Base-by-base conservation (phyloP, 345 rosid species). In the Brassica nigra region DNA sequence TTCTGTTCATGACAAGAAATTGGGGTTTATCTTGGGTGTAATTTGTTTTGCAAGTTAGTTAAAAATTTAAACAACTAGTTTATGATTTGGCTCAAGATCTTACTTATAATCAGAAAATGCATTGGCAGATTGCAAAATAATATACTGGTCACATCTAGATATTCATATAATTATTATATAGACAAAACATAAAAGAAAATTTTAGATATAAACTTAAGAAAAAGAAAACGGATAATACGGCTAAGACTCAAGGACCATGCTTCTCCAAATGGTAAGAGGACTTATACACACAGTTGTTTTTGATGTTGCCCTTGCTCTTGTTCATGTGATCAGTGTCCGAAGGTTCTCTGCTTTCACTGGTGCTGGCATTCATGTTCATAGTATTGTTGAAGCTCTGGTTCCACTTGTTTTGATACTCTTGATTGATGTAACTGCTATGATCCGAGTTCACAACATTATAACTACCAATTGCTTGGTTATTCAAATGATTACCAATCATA, bases 291-390 rank as follows among this genome's bases (percentile, higher is more conserved):
- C 34, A 30, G 0, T 36, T 74, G 27, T 62, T 68, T 31, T 0
- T 62, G 64, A 36, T 62, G 23, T 16, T 9, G n/a, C 62, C 49
- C 6, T 37, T 65, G 59, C 34, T 23, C 6, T 9, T 59, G 27
- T 33, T 68, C 77, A 57, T 57, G 28, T 72, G 44, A 68, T 20
- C 16, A 55, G 29, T 16, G 8, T 3, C 23, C 44, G 20, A 28
- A 57, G 9, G 52, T 75, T 55, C 57, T 30, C 34, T 15, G 33
- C 23, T 42, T 75, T 42, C 68, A 75, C 79, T 75, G 64, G 58
- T 16, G 44, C 27, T 34, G 0, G 55, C 68, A 6, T 52, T 29
- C 61, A 63, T 55, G n/a, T 49, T 63, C 39, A 16, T 54, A 20
- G 12, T 29, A 20, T 62, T 68, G 65, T 28, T 37, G n/a, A 69